Conservation (phyloP, 495 filamentous ascomycete species). For the Wilcoxina mikolae region DNA sequence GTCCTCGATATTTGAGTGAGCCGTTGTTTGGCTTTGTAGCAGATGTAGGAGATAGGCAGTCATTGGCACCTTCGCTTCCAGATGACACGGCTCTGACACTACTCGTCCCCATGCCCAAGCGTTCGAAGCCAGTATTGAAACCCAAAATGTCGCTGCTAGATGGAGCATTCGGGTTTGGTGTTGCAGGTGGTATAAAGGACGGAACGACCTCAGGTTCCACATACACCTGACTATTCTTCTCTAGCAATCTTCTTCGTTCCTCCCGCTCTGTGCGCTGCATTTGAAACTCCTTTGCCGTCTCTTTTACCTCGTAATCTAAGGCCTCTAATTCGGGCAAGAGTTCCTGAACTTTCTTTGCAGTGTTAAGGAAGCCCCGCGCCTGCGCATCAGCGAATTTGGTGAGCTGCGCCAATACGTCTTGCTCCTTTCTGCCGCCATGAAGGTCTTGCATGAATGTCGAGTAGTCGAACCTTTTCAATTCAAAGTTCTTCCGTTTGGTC, state of each 20-base stretch:
- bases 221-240: constrained; percentile 75
- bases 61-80: constrained; percentile 16
- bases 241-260: constrained; percentile 73
- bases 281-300: constrained; percentile 90
- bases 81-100: constrained; percentile 26
- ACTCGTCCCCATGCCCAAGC: constrained; percentile 25
- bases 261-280: constrained; percentile 85
- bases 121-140: constrained; percentile 24
- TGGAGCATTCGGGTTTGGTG: constrained; percentile 6
- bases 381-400: constrained; percentile 91
- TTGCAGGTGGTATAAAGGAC: constrained; percentile 23
- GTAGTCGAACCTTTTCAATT: constrained; percentile 95
- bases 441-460: constrained; percentile 98
- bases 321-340: constrained; percentile 86
- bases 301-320: constrained; percentile 72
- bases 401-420: constrained; percentile 88
- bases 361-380: constrained; percentile 62
- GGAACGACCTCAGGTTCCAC: constrained; percentile 51
- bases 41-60: constrained; percentile 18
- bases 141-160: constrained; percentile 23
- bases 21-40: constrained; percentile 30
- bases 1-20: constrained; percentile 36
- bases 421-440: constrained; percentile 91
- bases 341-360: constrained; percentile 73
- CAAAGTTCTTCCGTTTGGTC: constrained; percentile 79